Evolutionary conservation across 208 protist genomes (phyloP).

Genomic region (Crithidia fasciculata): DNA sequence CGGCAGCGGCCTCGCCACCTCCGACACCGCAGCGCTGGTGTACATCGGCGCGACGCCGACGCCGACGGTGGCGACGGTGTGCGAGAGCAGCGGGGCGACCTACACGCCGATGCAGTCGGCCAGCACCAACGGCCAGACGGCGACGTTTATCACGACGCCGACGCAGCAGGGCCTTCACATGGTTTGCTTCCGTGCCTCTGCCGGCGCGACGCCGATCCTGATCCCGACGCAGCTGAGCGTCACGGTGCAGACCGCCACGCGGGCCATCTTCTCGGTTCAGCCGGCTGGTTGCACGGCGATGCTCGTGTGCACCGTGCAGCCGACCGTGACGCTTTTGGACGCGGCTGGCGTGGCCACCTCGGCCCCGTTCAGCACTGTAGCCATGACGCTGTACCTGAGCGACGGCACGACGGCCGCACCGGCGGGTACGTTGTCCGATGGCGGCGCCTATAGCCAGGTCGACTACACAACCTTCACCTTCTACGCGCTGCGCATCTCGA

Average conservation of each 20-base stretch:
- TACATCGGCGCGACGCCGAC: conserved; percentile 22
- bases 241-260: conserved; percentile 40
- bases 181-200: conserved; percentile 59
- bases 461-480: conserved; percentile 69
- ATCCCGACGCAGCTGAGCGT: conserved; percentile 46
- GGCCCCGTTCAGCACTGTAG: conserved; percentile 48
- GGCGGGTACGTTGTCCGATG: conserved; percentile 42
- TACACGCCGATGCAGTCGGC: conserved; percentile 49
- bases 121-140: conserved; percentile 44
- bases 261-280: conserved; percentile 55
- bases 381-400: conserved; percentile 48
- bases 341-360: conserved; percentile 35
- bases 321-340: conserved; percentile 61
- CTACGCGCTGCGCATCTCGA: conserved; percentile 49
- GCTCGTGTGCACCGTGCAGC: conserved; percentile 62
- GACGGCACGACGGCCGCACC: conserved; percentile 35
- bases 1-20: conserved; percentile 49
- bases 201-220: conserved; percentile 26
- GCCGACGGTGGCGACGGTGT: conserved; percentile 42
- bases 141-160: conserved; percentile 60
- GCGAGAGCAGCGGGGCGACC: conserved; percentile 20
- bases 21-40: conserved; percentile 70
- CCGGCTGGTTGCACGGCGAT: conserved; percentile 50
- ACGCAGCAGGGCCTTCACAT: conserved; percentile 52
- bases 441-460: conserved; percentile 41